Percentiles rank a stretch among this genome's conserved stretches.
These are phyloP conservation scores for Pterocarpus santalinus DNA, from an alignment of 306 rosid species.

Conservation along the genomic window DNA sequence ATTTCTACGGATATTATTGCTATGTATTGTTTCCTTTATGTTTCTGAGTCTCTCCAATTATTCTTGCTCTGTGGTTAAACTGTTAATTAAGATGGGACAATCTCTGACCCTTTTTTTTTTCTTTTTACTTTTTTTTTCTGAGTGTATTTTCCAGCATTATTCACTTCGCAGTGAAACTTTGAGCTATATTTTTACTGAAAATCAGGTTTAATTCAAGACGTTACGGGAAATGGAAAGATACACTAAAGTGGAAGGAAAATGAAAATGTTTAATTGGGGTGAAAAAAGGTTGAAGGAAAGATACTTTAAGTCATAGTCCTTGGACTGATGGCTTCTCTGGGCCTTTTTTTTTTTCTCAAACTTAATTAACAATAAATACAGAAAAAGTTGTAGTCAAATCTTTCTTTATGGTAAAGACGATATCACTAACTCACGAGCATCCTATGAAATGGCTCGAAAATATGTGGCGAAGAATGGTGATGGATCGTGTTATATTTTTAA, in stretches of 20 bases:
- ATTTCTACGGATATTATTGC: conserved; percentile 3
- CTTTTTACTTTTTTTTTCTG: not conserved
- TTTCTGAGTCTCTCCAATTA: not conserved
- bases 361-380: not conserved
- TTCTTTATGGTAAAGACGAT: not conserved
- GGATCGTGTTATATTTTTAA: not conserved
- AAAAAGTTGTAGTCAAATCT: not conserved
- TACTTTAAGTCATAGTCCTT: too few relatives aligned
- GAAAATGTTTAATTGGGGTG: too few relatives aligned
- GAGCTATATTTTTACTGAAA: not conserved
- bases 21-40: not conserved
- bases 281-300: too few relatives aligned
- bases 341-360: too few relatives aligned
- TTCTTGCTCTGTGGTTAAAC: not conserved
- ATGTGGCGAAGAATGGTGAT: not conserved
- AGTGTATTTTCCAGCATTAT: not conserved
- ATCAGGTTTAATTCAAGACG: not conserved
- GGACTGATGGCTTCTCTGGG: too few relatives aligned
- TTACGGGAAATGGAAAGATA: too few relatives aligned
- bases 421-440: not conserved
- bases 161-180: not conserved
- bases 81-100: not conserved
- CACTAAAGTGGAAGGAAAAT: too few relatives aligned
- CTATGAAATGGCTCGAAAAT: not conserved
- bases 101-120: not conserved